Percentiles rank a stretch among this genome's conserved stretches.
phyloP scores from a whole-genome alignment of 202 grass and related monocot species.

The Eragrostis tef region DNA sequence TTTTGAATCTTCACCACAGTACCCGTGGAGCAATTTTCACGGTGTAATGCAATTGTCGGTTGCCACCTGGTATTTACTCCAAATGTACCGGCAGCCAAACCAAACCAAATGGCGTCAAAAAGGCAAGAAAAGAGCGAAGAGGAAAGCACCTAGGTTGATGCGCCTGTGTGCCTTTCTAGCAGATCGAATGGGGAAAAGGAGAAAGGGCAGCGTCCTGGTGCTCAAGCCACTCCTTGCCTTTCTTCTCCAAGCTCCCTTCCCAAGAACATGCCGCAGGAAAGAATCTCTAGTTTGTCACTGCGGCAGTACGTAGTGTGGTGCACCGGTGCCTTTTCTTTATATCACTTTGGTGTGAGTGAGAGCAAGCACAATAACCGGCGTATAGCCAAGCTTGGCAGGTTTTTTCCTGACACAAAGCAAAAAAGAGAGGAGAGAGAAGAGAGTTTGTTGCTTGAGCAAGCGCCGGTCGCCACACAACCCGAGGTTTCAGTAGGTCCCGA shows the following conservation, averaged over 20 bases:
- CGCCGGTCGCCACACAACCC: no score
- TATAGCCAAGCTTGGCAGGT: no score
- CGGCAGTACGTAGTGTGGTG: conserved; percentile 6
- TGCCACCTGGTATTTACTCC: background rate
- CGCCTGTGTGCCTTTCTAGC: conserved; percentile 44
- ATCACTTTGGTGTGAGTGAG: conserved; percentile 32
- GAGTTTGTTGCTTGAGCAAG: no score
- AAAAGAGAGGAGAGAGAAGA: no score
- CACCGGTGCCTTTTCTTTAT: background rate
- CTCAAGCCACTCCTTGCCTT: conserved; percentile 46
- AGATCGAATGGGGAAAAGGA: conserved; percentile 43
- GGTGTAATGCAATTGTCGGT: background rate
- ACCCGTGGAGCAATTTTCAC: no score
- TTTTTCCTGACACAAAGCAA: no score
- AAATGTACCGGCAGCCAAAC: background rate
- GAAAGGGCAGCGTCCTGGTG: conserved; percentile 7
- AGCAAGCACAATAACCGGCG: no score
- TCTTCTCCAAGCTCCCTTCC: conserved; percentile 18
- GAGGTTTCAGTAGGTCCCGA: no score
- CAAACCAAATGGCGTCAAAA: conserved; percentile 15
- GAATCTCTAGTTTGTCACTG: conserved; percentile 49
- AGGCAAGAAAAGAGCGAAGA: background rate
- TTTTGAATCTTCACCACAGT: no score
- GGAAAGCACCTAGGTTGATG: conserved; percentile 17
- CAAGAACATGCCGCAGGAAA: conserved; percentile 29